Base-by-base conservation (phyloP, 768 basidiomycete genomes). In the Pisolithus tinctorius region DNA sequence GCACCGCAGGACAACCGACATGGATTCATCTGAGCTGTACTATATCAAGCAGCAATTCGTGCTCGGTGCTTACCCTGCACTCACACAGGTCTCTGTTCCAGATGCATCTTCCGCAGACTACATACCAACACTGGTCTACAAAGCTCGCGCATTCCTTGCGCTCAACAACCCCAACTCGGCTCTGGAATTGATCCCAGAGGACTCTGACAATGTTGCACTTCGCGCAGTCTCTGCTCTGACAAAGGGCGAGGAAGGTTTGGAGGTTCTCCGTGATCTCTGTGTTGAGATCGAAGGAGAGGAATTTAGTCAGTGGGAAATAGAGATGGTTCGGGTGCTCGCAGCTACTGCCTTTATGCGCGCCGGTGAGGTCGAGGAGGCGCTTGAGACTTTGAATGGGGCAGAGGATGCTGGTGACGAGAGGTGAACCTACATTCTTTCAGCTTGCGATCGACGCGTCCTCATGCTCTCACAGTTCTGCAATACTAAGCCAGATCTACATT, bases 331-430 rank as follows among this genome's bases (percentile, higher is more conserved):
- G 48, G 88, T 90, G 27, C 69, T 91, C 17, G 89, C 90, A 29
- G 92, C 84, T n/a, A 91, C 86, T 11, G 89, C 91, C 1, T 95
- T 95, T 65, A 78, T 84, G 14, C 72, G 80, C 31, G 88, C 88
- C 14, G 86, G 84, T 2, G 93, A 96, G 69, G 69, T 88, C 10
- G 93, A 96, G 67, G 93, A 97, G 69, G 93, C 93, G 2, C 71
- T 96, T 25, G 93, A 95, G 68, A 93, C 89, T 0, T 74, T 97
- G 30, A 83, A 84, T 7, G 79, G 78, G 40, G 64, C 78, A 6
- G 85, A 83, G 45, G 81, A 81, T 30, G 79, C 85, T 55, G 88
- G 90, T 59, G 77, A 93, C 36, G 93, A 97, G 74, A 88, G 89
- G 93, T 94, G 67, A 60, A 89, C 20, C 44, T 51, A 44, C 17